Conservation (phyloP, 2,329 filamentous ascomycete species). For the Cladosporium sp. region DNA sequence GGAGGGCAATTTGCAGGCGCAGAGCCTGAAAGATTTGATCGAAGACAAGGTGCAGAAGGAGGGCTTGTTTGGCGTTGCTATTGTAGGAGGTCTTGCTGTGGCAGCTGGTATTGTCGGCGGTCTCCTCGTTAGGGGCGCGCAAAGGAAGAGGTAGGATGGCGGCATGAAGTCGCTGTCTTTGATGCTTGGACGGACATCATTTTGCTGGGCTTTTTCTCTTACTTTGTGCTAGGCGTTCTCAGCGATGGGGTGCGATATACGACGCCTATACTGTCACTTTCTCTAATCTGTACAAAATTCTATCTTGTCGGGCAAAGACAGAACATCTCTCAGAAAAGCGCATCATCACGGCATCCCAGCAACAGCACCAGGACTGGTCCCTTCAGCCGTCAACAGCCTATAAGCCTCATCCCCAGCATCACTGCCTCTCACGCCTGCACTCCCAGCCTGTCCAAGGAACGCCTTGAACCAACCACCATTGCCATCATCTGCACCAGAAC, state of each 20-base stretch:
- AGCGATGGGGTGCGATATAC: constrained; percentile 5
- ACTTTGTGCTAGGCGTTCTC: constrained; percentile 12
- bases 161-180: background rate
- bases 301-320: background rate
- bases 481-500: background rate
- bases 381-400: constrained; percentile 28
- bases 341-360: constrained; percentile 1
- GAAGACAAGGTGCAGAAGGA: constrained; percentile 96
- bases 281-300: constrained; percentile 14
- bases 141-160: constrained; percentile 31
- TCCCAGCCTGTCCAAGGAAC: constrained; percentile 18
- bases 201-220: background rate
- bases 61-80: constrained; percentile 89
- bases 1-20: constrained; percentile 85
- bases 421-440: constrained; percentile 12
- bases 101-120: constrained; percentile 92
- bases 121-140: constrained; percentile 73
- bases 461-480: constrained; percentile 24
- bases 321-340: background rate
- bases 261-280: background rate
- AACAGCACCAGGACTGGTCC: constrained; percentile 23
- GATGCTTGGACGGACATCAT: background rate
- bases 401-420: constrained; percentile 33
- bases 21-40: constrained; percentile 81
- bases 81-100: constrained; percentile 88